Evolutionary conservation across 225 moss, liverwort and hornwort species (phyloP).

Genomic region (Polytrichum formosum): DNA sequence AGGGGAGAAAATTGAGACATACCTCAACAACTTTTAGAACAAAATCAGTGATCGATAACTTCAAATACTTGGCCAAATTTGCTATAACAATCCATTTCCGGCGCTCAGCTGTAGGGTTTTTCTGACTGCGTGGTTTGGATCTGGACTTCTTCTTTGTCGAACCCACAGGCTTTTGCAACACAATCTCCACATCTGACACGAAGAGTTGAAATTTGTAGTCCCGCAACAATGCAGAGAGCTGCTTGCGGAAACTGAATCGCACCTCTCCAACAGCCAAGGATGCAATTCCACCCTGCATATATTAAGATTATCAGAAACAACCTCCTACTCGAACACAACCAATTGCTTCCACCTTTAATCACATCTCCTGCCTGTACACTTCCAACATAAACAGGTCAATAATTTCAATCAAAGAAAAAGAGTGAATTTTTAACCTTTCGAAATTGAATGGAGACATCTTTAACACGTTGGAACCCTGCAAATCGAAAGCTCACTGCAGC

Average conservation of each 20-base stretch:
- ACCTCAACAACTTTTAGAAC: constrained; percentile 66
- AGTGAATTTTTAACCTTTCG: constrained; percentile 41
- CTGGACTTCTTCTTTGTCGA: constrained; percentile 38
- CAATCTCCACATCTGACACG: constrained; percentile 76
- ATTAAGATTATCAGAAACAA: background rate
- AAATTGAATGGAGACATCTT: constrained; percentile 79
- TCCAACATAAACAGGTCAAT: background rate
- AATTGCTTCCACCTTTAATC: too few relatives aligned
- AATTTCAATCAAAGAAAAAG: background rate
- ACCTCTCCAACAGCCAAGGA: constrained; percentile 75
- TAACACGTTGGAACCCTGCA: constrained; percentile 73
- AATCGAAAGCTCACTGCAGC: constrained; percentile 87
- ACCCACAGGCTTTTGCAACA: constrained; percentile 50
- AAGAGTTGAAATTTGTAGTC: constrained; percentile 87
- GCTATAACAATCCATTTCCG: constrained; percentile 74
- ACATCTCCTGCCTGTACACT: too few relatives aligned
- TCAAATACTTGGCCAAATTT: constrained; percentile 72
- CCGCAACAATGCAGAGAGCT: constrained; percentile 63
- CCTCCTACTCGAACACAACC: background rate
- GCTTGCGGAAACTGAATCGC: constrained; percentile 71
- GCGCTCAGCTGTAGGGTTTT: constrained; percentile 53
- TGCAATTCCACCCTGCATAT: constrained; percentile 62
- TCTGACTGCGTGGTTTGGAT: constrained; percentile 42
- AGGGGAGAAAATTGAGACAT: background rate
- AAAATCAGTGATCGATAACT: constrained; percentile 64